Conservation (phyloP, 345 rosid genomes). For the Eucalyptus coolabah region DNA sequence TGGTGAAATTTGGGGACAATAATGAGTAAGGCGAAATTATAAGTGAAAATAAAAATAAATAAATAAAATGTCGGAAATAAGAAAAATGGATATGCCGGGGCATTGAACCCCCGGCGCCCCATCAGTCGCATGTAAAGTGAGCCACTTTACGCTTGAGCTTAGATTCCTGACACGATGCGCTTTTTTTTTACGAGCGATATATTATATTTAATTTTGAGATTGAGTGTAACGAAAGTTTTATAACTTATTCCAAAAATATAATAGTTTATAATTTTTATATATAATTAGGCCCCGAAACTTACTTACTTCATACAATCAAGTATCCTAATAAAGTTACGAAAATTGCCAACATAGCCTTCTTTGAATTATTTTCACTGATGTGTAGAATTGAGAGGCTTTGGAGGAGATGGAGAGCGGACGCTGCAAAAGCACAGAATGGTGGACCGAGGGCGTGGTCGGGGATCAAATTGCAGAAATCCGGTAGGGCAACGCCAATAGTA, state of each 20-base stretch:
- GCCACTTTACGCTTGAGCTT: not conserved
- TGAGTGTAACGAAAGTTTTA: not conserved
- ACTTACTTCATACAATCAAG: fast-evolving
- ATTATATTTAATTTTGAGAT: not conserved
- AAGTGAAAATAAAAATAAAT: not conserved
- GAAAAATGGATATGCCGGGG: not conserved
- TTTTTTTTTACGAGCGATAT: not conserved
- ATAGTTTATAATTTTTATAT: fast-evolving
- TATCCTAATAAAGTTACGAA: not conserved
- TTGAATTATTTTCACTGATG: not conserved
- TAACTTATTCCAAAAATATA: not conserved
- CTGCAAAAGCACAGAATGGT: not conserved
- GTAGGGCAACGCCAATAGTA: not conserved
- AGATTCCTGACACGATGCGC: not conserved
- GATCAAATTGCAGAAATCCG: not conserved
- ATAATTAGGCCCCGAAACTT: not conserved
- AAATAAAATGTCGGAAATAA: not conserved
- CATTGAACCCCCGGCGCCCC: not conserved
- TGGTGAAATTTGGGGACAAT: not conserved
- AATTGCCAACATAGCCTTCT: not conserved
- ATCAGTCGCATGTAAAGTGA: not conserved
- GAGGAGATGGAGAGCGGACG: not conserved
- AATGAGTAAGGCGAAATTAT: not conserved
- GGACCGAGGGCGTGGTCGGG: not conserved
- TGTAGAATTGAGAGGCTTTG: not conserved